Evolutionary conservation across 2,329 filamentous ascomycete species (phyloP).

Genomic region (Zopfia rhizophila): DNA sequence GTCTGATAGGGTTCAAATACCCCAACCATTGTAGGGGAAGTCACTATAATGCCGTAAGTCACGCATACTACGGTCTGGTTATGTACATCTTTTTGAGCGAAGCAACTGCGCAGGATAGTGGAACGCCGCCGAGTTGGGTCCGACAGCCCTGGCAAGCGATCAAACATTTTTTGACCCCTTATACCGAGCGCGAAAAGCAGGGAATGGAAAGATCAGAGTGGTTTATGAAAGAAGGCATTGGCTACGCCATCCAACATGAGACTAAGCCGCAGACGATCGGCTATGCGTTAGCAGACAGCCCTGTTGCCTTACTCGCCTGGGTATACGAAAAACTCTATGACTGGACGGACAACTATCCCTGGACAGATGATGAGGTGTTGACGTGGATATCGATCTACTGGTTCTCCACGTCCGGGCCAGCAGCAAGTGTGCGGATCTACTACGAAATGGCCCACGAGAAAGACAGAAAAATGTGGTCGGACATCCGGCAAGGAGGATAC

Average conservation of each 20-base stretch:
- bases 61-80: too few relatives aligned
- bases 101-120: conserved; percentile 67
- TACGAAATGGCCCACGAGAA: conserved; percentile 68
- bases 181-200: conserved; percentile 61
- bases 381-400: conserved; percentile 77
- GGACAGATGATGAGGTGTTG: conserved; percentile 77
- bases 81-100: too few relatives aligned
- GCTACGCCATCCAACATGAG: conserved; percentile 67
- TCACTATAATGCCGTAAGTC: too few relatives aligned
- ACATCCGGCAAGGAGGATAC: too few relatives aligned
- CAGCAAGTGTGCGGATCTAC: conserved; percentile 71
- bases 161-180: conserved; percentile 65
- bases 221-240: conserved; percentile 65
- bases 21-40: conserved; percentile 66
- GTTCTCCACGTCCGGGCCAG: conserved; percentile 73
- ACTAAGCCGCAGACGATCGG: conserved; percentile 77
- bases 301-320: conserved; percentile 75
- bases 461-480: too few relatives aligned
- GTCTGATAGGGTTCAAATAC: conserved; percentile 69
- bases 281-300: conserved; percentile 74
- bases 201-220: conserved; percentile 65
- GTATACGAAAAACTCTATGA: conserved; percentile 80
- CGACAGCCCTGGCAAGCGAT: conserved; percentile 66
- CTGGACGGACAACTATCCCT: conserved; percentile 75
- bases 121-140: conserved; percentile 31